Percentiles rank a stretch among this genome's conserved stretches.
These are phyloP conservation scores for Beta macrorhiza DNA, from an alignment of 179 eudicot species.

Conservation along the genomic window DNA sequence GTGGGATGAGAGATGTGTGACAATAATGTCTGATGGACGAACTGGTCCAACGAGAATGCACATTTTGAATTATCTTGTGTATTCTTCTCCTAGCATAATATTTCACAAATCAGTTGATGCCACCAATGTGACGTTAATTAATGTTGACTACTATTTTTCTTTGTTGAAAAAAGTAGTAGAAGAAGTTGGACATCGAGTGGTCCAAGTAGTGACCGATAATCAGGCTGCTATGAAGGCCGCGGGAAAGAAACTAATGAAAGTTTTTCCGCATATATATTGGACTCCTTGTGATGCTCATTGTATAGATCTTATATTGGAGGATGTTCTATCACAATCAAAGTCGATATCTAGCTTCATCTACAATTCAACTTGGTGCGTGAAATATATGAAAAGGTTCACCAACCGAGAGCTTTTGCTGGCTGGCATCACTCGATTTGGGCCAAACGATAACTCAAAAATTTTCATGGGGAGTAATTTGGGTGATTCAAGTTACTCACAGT, in stretches of 20 bases:
- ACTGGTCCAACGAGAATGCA: neutral
- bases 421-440: neutral
- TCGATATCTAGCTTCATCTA: neutral
- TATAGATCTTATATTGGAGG: constrained; percentile 14
- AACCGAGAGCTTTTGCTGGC: neutral
- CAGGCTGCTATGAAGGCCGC: neutral
- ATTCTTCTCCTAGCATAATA: neutral
- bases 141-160: neutral
- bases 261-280: neutral
- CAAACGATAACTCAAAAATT: too few species aligned
- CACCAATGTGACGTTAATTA: neutral
- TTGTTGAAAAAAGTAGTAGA: neutral
- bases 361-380: neutral
- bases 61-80: constrained; percentile 7
- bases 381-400: constrained; percentile 13
- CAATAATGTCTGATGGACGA: constrained; percentile 22
- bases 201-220: constrained; percentile 10
- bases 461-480: neutral
- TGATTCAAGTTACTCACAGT: neutral
- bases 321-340: neutral
- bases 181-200: constrained; percentile 7
- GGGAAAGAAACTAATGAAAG: neutral
- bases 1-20: constrained; percentile 17
- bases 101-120: constrained; percentile 12
- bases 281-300: neutral